Percentiles rank a stretch among this genome's conserved stretches.
These are phyloP conservation scores for Nakazawaea ishiwadae DNA, from an alignment of 805 yeast genomes.

Conservation along the genomic window DNA sequence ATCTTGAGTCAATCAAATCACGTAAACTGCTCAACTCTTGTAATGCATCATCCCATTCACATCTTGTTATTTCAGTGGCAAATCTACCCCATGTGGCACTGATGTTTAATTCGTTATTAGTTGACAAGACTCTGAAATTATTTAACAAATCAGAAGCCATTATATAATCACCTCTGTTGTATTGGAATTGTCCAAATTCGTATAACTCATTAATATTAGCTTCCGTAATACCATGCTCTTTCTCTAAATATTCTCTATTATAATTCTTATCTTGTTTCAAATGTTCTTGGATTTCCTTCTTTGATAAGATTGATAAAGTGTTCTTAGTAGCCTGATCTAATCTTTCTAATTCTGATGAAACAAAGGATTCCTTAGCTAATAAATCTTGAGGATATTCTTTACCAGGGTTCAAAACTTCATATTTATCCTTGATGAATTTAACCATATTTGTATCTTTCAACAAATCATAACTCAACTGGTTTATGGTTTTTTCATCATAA, in stretches of 20 bases:
- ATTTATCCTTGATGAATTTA: slow-evolving; percentile 42
- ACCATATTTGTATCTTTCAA: slow-evolving; percentile 56
- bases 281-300: slow-evolving; percentile 46
- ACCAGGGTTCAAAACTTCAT: slow-evolving; percentile 34
- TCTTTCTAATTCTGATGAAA: slow-evolving; percentile 31
- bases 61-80: slow-evolving; percentile 53
- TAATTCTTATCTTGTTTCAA: slow-evolving; percentile 52
- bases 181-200: slow-evolving; percentile 58
- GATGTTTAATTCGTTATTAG: slow-evolving; percentile 42
- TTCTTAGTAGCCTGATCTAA: slow-evolving; percentile 38
- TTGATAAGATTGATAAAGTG: slow-evolving; percentile 39
- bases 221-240: slow-evolving; percentile 40
- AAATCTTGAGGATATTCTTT: slow-evolving; percentile 37
- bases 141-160: slow-evolving; percentile 54
- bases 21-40: slow-evolving; percentile 51
- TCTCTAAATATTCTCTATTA: slow-evolving; percentile 42
- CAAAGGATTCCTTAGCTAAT: slow-evolving; percentile 32
- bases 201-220: slow-evolving; percentile 46
- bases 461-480: slow-evolving; percentile 44
- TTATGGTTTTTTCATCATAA: slow-evolving; percentile 40
- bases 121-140: slow-evolving; percentile 52
- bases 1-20: slow-evolving; percentile 54
- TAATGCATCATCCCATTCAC: slow-evolving; percentile 47
- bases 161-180: slow-evolving; percentile 58
- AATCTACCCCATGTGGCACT: slow-evolving; percentile 67